phyloP scores from a whole-genome alignment of 495 filamentous ascomycete species.

The Aspergillus cristatus region DNA sequence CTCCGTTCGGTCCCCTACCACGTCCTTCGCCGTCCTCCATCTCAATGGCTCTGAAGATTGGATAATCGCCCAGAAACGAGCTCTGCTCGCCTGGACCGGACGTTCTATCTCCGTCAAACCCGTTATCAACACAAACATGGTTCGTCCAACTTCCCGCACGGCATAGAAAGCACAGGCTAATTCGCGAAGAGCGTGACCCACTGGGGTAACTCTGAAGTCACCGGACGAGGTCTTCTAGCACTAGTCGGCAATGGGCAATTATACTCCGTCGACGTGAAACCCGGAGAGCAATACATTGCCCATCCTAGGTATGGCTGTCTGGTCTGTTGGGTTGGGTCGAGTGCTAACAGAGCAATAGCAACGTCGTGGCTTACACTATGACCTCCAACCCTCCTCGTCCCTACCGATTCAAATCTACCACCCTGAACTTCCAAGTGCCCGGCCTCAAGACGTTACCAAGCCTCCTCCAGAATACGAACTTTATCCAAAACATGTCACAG shows the following conservation, averaged over 20 bases:
- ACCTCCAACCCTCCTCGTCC: constrained; percentile 63
- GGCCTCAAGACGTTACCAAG: constrained; percentile 42
- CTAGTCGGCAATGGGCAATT: constrained; percentile 78
- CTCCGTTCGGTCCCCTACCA: constrained; percentile 71
- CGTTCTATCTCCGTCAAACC: constrained; percentile 70
- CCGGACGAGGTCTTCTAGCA: constrained; percentile 78
- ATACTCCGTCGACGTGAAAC: constrained; percentile 67
- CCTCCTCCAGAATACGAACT: constrained; percentile 52
- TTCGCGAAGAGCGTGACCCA: constrained; percentile 59
- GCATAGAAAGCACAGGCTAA: constrained; percentile 25
- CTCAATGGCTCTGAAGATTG: constrained; percentile 94
- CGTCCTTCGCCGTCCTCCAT: constrained; percentile 77
- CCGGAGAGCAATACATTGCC: constrained; percentile 77
- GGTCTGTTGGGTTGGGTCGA: background rate
- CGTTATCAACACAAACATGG: constrained; percentile 62
- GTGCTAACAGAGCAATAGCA: constrained; percentile 33
- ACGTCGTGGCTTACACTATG: constrained; percentile 83
- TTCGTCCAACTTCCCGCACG: constrained; percentile 18
- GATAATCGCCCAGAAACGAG: constrained; percentile 79
- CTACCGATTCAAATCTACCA: constrained; percentile 74
- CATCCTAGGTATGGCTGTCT: constrained; percentile 54
- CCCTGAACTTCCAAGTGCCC: constrained; percentile 71
- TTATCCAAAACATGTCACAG: constrained; percentile 59
- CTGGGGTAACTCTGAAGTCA: constrained; percentile 84
- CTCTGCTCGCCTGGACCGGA: constrained; percentile 92